phyloP scores from a whole-genome alignment of 2,329 filamentous ascomycete species.

The Onygena corvina region DNA sequence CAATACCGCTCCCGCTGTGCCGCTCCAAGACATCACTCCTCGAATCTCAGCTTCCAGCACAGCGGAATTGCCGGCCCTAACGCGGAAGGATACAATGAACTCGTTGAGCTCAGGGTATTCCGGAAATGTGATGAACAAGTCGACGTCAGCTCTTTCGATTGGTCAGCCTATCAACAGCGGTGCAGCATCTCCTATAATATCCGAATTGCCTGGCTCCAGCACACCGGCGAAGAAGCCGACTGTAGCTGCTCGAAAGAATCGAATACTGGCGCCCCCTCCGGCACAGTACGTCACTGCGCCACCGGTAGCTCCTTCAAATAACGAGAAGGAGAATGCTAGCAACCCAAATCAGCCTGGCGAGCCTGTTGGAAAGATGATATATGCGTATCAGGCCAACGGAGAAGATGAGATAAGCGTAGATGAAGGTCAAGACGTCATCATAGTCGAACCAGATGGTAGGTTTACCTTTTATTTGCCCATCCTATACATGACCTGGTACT shows the following conservation, averaged over 20 bases:
- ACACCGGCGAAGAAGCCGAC: conserved; percentile 21
- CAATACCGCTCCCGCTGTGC: conserved; percentile 38
- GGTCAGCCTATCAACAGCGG: conserved; percentile 40
- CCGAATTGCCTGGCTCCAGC: conserved; percentile 17
- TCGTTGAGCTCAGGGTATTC: conserved; percentile 82
- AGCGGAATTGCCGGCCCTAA: conserved; percentile 56
- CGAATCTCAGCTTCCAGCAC: conserved; percentile 23
- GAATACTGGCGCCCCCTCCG: conserved; percentile 80
- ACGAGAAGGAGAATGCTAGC: conserved; percentile 10
- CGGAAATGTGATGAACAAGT: conserved; percentile 57
- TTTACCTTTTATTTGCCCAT: neutral
- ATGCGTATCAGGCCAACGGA: conserved; percentile 66
- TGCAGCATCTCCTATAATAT: conserved; percentile 24
- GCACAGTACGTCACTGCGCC: conserved; percentile 62
- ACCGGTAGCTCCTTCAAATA: conserved; percentile 27
- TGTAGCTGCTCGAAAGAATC: conserved; percentile 45
- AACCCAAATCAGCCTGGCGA: conserved; percentile 30
- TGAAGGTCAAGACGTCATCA: conserved; percentile 63
- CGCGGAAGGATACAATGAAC: conserved; percentile 75
- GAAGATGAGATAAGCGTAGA: conserved; percentile 70
- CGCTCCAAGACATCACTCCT: conserved; percentile 24
- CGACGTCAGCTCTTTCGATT: conserved; percentile 50
- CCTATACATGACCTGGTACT: conserved; percentile 3
- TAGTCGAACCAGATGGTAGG: conserved; percentile 82
- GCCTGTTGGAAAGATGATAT: conserved; percentile 77